phyloP scores from a whole-genome alignment of 768 basidiomycete genomes.

The Serendipita indica region DNA sequence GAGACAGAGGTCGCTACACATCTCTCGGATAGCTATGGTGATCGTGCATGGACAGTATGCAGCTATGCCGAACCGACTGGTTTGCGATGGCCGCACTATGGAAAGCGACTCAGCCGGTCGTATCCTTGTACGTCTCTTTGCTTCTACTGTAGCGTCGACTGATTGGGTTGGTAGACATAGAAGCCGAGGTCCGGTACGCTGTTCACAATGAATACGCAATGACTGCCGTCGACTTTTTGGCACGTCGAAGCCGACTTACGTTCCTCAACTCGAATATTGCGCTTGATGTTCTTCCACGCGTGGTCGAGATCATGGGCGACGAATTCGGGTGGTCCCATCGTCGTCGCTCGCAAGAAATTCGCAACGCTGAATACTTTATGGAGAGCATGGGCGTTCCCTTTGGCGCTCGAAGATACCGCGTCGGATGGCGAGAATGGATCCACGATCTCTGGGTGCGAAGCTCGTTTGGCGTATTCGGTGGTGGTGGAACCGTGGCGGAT shows the following conservation, averaged over 20 bases:
- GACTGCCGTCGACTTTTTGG: constrained; percentile 86
- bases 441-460: constrained; percentile 11
- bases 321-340: constrained; percentile 64
- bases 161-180: constrained; percentile 44
- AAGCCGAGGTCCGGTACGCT: constrained; percentile 86
- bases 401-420: constrained; percentile 5
- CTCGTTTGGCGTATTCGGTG: neutral
- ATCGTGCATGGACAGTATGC: constrained; percentile 91
- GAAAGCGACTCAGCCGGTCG: constrained; percentile 47
- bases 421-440: constrained; percentile 7
- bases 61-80: constrained; percentile 65
- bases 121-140: constrained; percentile 51
- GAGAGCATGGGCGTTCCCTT: constrained; percentile 66
- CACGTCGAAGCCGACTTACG: constrained; percentile 79
- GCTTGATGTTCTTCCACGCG: constrained; percentile 65
- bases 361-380: constrained; percentile 48
- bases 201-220: constrained; percentile 80
- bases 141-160: neutral
- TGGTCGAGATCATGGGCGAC: constrained; percentile 81
- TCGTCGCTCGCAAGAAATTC: constrained; percentile 45
- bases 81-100: constrained; percentile 73
- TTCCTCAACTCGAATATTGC: constrained; percentile 87
- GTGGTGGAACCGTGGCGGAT: neutral
- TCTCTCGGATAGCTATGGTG: constrained; percentile 86
- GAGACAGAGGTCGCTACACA: constrained; percentile 89